These are phyloP conservation scores for Xanthoparmelia taractica DNA, from an alignment of 495 filamentous ascomycete species.

Conservation along the genomic window DNA sequence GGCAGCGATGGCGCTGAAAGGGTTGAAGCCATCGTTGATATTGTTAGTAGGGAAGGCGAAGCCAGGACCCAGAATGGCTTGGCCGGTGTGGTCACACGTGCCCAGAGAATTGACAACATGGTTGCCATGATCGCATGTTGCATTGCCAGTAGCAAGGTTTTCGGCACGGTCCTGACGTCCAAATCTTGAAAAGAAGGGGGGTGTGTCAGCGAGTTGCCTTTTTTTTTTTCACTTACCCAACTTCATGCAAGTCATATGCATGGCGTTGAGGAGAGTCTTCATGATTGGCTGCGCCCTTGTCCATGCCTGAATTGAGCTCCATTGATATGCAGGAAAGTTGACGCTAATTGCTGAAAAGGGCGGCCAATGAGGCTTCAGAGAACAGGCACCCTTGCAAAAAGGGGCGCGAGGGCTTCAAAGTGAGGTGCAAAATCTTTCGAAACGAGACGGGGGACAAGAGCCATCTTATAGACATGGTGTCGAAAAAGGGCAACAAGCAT, in stretches of 20 bases:
- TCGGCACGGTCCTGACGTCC: not conserved
- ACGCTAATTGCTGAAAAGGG: not conserved
- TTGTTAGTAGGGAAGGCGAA: not conserved
- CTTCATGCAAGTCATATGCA: not conserved
- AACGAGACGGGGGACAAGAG: not conserved
- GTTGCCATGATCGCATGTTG: not conserved
- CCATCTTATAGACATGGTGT: conserved; percentile 1
- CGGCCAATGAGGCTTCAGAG: conserved; percentile 1
- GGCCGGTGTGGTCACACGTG: not conserved
- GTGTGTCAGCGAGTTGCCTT: too few relatives aligned
- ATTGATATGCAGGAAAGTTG: not conserved
- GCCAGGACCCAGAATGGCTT: not conserved
- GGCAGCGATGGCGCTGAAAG: not conserved
- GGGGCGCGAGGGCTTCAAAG: not conserved
- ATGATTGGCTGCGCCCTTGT: not conserved
- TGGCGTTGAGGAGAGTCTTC: not conserved
- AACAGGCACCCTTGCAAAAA: not conserved
- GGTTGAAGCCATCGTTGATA: not conserved
- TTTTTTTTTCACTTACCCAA: not conserved
- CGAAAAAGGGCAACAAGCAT: not conserved
- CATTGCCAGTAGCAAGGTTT: not conserved
- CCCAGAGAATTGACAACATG: not conserved
- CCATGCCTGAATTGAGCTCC: not conserved
- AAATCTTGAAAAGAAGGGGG: too few relatives aligned
- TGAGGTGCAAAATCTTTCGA: not conserved